Conservation (phyloP, 306 rosid genomes). For the Ammopiptanthus mongolicus region DNA sequence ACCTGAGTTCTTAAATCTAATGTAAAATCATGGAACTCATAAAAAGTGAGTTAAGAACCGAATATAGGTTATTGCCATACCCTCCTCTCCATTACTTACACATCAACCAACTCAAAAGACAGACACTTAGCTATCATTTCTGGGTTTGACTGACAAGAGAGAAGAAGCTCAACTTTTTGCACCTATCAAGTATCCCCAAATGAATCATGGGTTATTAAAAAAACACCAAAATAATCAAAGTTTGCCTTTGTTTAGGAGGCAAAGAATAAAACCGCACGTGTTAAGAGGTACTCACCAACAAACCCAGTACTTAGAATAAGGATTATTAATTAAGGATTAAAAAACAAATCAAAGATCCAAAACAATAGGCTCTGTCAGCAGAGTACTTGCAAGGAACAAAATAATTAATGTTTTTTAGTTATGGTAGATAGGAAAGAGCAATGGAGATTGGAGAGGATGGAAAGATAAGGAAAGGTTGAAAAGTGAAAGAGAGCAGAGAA, state of each 20-base stretch:
- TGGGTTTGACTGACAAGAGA: slow-evolving; percentile 9
- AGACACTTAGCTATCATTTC: background rate
- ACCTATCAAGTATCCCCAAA: slow-evolving; percentile 50
- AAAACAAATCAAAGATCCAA: slow-evolving; percentile 32
- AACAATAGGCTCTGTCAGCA: slow-evolving; percentile 39
- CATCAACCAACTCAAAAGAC: background rate
- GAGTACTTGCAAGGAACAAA: background rate
- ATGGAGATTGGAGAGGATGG: background rate
- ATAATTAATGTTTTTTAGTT: background rate
- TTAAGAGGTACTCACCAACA: slow-evolving; percentile 46
- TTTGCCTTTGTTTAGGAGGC: slow-evolving; percentile 47
- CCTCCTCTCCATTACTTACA: slow-evolving; percentile 21
- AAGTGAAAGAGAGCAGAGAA: slow-evolving; percentile 15
- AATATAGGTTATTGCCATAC: too few species aligned
- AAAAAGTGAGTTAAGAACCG: too few species aligned
- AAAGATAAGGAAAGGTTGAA: slow-evolving; percentile 23
- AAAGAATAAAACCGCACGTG: slow-evolving; percentile 63
- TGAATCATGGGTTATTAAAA: slow-evolving; percentile 26
- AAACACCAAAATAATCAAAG: slow-evolving; percentile 25
- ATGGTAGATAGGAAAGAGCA: background rate
- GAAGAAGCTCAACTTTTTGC: too few species aligned
- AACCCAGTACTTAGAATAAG: slow-evolving; percentile 29
- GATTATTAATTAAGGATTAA: slow-evolving; percentile 18
- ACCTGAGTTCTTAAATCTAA: too few species aligned
- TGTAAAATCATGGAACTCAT: too few species aligned